These are phyloP conservation scores for Casuarina cunninghamiana DNA, from an alignment of 306 rosid genomes.

Conservation along the genomic window DNA sequence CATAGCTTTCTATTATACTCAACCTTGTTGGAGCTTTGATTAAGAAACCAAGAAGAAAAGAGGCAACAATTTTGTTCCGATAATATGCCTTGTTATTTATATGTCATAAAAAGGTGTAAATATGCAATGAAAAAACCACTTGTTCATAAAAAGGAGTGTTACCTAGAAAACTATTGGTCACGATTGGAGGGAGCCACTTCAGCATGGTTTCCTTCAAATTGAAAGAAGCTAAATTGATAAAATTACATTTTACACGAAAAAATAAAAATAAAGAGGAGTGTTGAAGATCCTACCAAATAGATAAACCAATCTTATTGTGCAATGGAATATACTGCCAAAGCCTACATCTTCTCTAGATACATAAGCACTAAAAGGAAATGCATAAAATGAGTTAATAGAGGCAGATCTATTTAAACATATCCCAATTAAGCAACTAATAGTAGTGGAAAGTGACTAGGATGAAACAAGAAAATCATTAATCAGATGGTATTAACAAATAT, in stretches of 20 bases:
- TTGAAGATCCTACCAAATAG: constrained; percentile 94
- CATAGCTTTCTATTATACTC: too few species aligned
- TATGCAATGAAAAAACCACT: constrained; percentile 37
- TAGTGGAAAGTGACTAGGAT: too few species aligned
- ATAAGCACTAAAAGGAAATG: constrained; percentile 52
- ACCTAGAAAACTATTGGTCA: constrained; percentile 53
- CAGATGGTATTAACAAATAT: too few species aligned
- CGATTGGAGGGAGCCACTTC: constrained; percentile 46
- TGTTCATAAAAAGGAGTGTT: constrained; percentile 67
- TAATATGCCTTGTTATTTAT: background rate
- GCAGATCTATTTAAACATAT: background rate
- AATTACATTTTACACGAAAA: background rate
- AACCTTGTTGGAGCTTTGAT: background rate
- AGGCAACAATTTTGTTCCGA: background rate
- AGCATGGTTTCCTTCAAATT: constrained; percentile 45
- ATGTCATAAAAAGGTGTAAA: background rate
- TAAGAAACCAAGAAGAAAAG: background rate
- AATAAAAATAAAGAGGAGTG: constrained; percentile 72
- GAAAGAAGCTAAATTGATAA: constrained; percentile 35
- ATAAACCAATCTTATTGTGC: constrained; percentile 91
- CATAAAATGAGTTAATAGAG: constrained; percentile 20
- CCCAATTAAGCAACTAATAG: too few species aligned
- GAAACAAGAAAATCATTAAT: too few species aligned
- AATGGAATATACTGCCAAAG: constrained; percentile 98
- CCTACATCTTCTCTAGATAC: constrained; percentile 95